A percentile compares a stretch with the other conserved stretches of the same genome.
phyloP scores from a whole-genome alignment of 2,329 filamentous ascomycete species.

The Fusarium paranaense region DNA sequence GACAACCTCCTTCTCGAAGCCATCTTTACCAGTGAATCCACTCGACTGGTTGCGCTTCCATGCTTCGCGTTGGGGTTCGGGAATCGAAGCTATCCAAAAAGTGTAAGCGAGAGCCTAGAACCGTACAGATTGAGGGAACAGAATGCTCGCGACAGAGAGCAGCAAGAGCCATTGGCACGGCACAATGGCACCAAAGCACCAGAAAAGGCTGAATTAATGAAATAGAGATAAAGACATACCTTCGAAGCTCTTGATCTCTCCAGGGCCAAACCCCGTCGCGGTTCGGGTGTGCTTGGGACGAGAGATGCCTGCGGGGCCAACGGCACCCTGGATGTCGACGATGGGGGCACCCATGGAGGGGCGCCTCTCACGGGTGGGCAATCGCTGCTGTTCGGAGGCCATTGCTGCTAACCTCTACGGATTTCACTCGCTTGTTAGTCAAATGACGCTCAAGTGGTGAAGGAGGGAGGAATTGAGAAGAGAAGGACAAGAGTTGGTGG shows the following conservation, averaged over 20 bases:
- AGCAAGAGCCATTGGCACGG: background rate
- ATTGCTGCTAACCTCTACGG: constrained; percentile 39
- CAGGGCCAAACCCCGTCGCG: constrained; percentile 90
- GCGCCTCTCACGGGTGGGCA: constrained; percentile 77
- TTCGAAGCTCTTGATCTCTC: constrained; percentile 94
- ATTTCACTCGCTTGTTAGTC: constrained; percentile 30
- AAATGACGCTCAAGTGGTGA: constrained; percentile 7
- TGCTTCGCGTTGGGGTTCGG: constrained; percentile 86
- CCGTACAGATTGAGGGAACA: background rate
- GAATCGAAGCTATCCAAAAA: constrained; percentile 73
- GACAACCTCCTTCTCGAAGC: constrained; percentile 89
- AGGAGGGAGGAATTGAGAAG: constrained; percentile 6
- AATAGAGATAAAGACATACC: constrained; percentile 62
- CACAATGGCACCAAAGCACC: constrained; percentile 5
- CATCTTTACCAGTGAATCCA: constrained; percentile 82
- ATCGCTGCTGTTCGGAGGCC: constrained; percentile 50
- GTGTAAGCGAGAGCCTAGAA: constrained; percentile 17
- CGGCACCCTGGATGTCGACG: constrained; percentile 84
- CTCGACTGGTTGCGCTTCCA: constrained; percentile 74
- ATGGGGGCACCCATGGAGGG: constrained; percentile 87
- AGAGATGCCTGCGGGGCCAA: constrained; percentile 85
- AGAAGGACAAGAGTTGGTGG: constrained; percentile 16
- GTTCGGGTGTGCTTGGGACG: constrained; percentile 97
- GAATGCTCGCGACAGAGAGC: background rate
- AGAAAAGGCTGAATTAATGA: background rate